A percentile compares a stretch with the other conserved stretches of the same genome.
Conservation (phyloP, 805 yeast species). For the Lipomyces mesembrius region DNA sequence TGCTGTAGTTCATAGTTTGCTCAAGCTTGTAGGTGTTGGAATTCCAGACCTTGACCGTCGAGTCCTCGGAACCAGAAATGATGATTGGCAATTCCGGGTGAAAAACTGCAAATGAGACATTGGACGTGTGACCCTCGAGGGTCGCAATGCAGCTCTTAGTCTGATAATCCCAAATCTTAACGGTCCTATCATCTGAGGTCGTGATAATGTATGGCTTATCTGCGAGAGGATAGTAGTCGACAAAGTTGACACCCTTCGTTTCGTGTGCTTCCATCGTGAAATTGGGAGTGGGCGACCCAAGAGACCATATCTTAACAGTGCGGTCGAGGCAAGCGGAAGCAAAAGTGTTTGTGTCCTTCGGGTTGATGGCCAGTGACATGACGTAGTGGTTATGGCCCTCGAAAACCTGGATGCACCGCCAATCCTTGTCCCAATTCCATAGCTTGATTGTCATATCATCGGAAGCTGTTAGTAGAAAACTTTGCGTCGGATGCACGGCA, state of each 20-base stretch:
- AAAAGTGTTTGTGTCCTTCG: conserved; percentile 96
- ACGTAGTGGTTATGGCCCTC: conserved; percentile 97
- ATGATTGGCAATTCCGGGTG: conserved; percentile 97
- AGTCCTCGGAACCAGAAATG: conserved; percentile 96
- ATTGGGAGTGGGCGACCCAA: conserved; percentile 85
- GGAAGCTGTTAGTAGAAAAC: conserved; percentile 83
- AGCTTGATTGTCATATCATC: conserved; percentile 90
- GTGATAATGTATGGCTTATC: conserved; percentile 95
- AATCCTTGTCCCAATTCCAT: conserved; percentile 97
- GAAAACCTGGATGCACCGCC: conserved; percentile 87
- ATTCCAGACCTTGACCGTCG: conserved; percentile 93
- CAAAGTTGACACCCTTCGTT: conserved; percentile 91
- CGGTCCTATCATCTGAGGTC: conserved; percentile 90
- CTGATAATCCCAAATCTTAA: conserved; percentile 87
- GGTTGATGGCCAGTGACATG: conserved; percentile 93
- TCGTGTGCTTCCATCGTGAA: conserved; percentile 91
- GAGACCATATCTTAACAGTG: conserved; percentile 95
- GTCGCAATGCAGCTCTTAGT: conserved; percentile 94
- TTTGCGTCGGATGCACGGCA: conserved; percentile 93
- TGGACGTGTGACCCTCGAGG: conserved; percentile 88
- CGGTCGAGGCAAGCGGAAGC: conserved; percentile 97
- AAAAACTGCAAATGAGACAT: conserved; percentile 95
- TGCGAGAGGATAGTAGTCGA: conserved; percentile 94
- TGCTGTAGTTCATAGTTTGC: conserved; percentile 84
- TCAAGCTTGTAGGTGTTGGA: conserved; percentile 91